A percentile compares a stretch with the other conserved stretches of the same genome.
These are phyloP conservation scores for Protostelium mycophagum DNA, from an alignment of 78 protist genomes.

Conservation along the genomic window DNA sequence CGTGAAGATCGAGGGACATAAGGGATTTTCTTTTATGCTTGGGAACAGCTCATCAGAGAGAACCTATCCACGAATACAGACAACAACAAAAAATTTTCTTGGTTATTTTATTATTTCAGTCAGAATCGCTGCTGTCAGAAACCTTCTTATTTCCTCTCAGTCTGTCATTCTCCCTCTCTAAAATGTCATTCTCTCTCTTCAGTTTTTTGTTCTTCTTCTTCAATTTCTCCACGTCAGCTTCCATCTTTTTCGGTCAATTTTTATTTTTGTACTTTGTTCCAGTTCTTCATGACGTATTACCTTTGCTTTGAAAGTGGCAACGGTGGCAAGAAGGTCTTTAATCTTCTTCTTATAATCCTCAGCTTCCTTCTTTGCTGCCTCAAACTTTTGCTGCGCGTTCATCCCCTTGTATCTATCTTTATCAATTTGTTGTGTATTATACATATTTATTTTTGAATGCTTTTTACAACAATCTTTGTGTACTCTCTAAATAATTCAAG, in stretches of 20 bases:
- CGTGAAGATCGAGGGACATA: too few species aligned
- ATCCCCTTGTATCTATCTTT: not conserved
- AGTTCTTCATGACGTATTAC: too few species aligned
- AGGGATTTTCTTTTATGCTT: too few species aligned
- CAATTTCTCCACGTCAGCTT: not conserved
- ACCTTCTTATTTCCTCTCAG: not conserved
- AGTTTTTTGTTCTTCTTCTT: not conserved
- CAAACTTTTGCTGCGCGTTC: not conserved
- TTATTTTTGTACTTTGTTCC: not conserved
- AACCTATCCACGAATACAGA: too few species aligned
- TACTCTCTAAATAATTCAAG: too few species aligned
- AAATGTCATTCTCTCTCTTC: not conserved
- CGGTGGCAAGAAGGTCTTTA: not conserved
- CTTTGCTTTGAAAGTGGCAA: not conserved
- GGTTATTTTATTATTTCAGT: too few species aligned
- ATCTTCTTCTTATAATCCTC: not conserved
- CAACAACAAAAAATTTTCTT: too few species aligned
- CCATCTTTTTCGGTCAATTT: not conserved
- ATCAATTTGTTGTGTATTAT: not conserved
- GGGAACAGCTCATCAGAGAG: too few species aligned
- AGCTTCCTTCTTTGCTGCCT: not conserved
- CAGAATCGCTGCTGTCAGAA: too few species aligned
- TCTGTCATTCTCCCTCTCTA: not conserved
- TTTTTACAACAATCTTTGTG: too few species aligned
- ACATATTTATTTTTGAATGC: too few species aligned